Evolutionary conservation across 257 asterid genomes (phyloP).

Genomic region (Petrea volubilis): DNA sequence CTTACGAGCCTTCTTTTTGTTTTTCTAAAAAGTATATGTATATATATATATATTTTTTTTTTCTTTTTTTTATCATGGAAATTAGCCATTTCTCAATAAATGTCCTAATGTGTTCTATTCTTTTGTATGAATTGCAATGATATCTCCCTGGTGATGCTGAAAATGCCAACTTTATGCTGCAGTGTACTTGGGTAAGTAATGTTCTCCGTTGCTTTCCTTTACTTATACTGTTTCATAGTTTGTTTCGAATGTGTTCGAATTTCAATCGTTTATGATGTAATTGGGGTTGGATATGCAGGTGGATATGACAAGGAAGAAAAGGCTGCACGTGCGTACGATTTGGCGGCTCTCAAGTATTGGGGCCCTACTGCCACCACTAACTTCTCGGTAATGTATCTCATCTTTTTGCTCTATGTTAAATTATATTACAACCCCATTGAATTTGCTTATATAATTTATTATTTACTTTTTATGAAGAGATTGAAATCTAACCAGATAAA

Average conservation of each 20-base stretch:
- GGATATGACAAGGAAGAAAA: slow-evolving; percentile 94
- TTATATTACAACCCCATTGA: no score
- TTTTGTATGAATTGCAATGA: slow-evolving; percentile 46
- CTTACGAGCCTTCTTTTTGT: no score
- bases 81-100: no score
- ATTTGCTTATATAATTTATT: no score
- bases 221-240: background rate
- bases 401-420: no score
- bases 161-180: slow-evolving; percentile 30
- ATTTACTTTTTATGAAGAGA: no score
- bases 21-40: no score
- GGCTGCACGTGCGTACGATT: slow-evolving; percentile 89
- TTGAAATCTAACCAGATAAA: slow-evolving; percentile 4
- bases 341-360: slow-evolving; percentile 96
- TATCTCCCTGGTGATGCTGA: slow-evolving; percentile 33
- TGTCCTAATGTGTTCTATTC: slow-evolving; percentile 22
- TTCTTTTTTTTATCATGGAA: no score
- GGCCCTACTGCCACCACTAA: slow-evolving; percentile 92
- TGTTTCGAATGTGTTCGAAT: slow-evolving; percentile 6
- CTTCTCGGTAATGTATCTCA: slow-evolving; percentile 76
- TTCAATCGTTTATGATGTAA: no score
- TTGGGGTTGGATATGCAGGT: slow-evolving; percentile 50
- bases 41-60: no score
- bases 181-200: slow-evolving; percentile 85
- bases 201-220: background rate